Evolutionary conservation across 495 filamentous ascomycete species (phyloP), one percentile per base, ranked within the genome.

Genomic region (Hyaloscypha finlandica): DNA sequence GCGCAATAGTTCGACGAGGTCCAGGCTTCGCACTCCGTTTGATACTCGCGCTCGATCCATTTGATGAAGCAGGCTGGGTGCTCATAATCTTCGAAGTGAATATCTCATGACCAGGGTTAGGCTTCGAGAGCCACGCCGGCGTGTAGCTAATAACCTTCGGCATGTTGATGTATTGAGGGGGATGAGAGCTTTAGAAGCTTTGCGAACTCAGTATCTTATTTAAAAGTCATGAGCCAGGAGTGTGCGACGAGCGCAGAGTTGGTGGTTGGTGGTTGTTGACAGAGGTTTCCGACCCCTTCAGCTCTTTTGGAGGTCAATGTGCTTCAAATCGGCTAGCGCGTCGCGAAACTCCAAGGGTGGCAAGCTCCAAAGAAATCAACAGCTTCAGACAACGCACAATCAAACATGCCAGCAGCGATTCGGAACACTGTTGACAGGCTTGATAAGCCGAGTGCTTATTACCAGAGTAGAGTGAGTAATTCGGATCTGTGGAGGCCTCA

Each of bases 381-480:
- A 63, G 42, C 61, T 69, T 64, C 59, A 45, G 48, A 52, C 25
- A 63, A 54, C 32, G 6, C 71, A 71, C 61, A 66, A 55, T 53
- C 64, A 71, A 74, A 68, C n/a, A 72, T 74, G 72, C 70, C 72
- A 58, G 65, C 51, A 52, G 42, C 65, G 59, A 51, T 78, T 56
- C 77, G 83, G 67, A 86, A 85, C 67, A 97, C 93, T 1, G 90
- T 97, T 39, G 93, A 97, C 56, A 81, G 93, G 64, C 85, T 97
- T 58, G 93, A 97, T 77, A 89, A 88, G 76, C 92, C 93, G 3
- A 96, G 93, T 75, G 90, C 93, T 66, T 97, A 97, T 78, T 94
- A 92, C 70, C 79, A 85, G 45, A 88, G 84, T 78, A 88, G 92
- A 76, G 93, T 96, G 79, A 75, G 81, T 62, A 31, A 62, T 58